Evolutionary conservation across 306 rosid genomes (phyloP).

Genomic region (Medicago ruthenica): DNA sequence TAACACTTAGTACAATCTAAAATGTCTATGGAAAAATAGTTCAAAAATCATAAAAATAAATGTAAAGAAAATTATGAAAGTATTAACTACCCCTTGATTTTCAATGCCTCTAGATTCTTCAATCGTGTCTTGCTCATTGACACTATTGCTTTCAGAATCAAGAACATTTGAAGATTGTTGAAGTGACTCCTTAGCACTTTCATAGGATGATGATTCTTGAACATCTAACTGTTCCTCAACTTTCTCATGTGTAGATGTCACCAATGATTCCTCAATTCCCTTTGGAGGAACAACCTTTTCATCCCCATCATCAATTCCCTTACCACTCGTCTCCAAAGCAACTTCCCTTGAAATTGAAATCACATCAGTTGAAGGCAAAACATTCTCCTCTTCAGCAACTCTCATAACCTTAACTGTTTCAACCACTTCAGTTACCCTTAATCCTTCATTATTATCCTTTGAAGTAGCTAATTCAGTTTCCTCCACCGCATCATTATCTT

Average conservation of each 20-base stretch:
- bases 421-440: slow-evolving; percentile 41
- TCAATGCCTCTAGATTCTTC: slow-evolving; percentile 42
- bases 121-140: slow-evolving; percentile 29
- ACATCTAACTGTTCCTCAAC: slow-evolving; percentile 48
- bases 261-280: slow-evolving; percentile 43
- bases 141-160: slow-evolving; percentile 44
- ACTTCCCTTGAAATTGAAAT: slow-evolving; percentile 41
- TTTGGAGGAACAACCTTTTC: slow-evolving; percentile 39
- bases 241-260: slow-evolving; percentile 41
- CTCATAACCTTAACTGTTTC: slow-evolving; percentile 22
- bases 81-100: slow-evolving; percentile 48
- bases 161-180: slow-evolving; percentile 43
- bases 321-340: slow-evolving; percentile 38
- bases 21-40: neutral
- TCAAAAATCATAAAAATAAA: no score
- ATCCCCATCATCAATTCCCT: slow-evolving; percentile 20
- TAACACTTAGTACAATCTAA: neutral
- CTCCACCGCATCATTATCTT: slow-evolving; percentile 7
- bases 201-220: slow-evolving; percentile 45
- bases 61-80: slow-evolving; percentile 6
- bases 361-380: slow-evolving; percentile 32
- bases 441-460: slow-evolving; percentile 29
- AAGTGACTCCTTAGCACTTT: slow-evolving; percentile 36
- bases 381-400: slow-evolving; percentile 43
- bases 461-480: slow-evolving; percentile 22